Evolutionary conservation across 768 basidiomycete genomes (phyloP).

Genomic region (Pleurotus cornucopiae): DNA sequence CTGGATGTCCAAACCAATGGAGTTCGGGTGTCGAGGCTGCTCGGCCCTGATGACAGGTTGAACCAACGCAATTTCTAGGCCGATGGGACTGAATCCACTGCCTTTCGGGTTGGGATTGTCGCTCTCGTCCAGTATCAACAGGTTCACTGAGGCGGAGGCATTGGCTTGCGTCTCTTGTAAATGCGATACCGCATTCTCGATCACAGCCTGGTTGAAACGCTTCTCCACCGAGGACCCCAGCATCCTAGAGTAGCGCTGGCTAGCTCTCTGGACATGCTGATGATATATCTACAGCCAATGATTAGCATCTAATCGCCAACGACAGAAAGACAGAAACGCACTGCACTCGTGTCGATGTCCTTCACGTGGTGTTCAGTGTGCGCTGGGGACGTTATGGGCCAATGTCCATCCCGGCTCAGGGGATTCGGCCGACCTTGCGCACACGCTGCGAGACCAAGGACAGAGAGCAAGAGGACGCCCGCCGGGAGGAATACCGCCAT

Average conservation of each 20-base stretch:
- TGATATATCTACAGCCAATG: not conserved
- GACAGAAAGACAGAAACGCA: no score
- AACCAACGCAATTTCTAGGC: constrained; percentile 1
- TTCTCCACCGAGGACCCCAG: not conserved
- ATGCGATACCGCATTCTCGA: not conserved
- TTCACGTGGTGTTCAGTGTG: no score
- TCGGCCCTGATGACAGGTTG: constrained; percentile 5
- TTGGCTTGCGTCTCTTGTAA: not conserved
- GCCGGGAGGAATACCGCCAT: no score
- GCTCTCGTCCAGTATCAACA: constrained; percentile 1
- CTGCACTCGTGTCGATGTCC: no score
- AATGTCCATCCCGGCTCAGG: no score
- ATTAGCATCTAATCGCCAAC: no score
- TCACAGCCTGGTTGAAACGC: constrained; percentile 2
- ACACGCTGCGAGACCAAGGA: no score
- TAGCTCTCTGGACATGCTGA: constrained; percentile 4
- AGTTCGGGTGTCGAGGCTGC: constrained; percentile 28
- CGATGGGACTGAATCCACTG: constrained; percentile 2
- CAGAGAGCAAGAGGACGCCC: no score
- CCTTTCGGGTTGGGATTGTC: constrained; percentile 4
- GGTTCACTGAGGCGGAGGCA: not conserved
- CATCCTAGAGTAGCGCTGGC: not conserved
- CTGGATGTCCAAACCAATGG: constrained; percentile 71
- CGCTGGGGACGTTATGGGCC: no score
- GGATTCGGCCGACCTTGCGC: no score